These are phyloP conservation scores for Ustilago xerochloae DNA, from an alignment of 1,284 basidiomycete species.

Conservation along the genomic window DNA sequence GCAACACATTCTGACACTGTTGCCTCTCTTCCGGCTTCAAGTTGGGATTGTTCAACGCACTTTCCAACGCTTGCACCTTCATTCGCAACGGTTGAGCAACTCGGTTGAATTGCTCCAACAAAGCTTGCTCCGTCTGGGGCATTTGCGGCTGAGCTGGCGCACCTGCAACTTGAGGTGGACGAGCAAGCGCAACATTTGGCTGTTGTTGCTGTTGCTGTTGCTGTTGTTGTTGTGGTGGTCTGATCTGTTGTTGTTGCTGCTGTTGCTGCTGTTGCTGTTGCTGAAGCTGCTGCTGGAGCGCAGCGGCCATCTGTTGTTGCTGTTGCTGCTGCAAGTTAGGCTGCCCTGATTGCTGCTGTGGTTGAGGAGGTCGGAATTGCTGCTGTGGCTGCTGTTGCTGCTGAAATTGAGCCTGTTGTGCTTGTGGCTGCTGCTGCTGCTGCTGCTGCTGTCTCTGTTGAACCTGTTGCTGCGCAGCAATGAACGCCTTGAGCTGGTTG, in stretches of 20 bases:
- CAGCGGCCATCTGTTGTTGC: slow-evolving; percentile 39
- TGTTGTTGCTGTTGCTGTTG: slow-evolving; percentile 31
- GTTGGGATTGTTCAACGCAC: slow-evolving; percentile 43
- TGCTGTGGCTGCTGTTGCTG: slow-evolving; percentile 25
- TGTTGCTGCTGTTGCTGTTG: slow-evolving; percentile 21
- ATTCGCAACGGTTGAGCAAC: slow-evolving; percentile 55
- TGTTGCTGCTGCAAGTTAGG: slow-evolving; percentile 40
- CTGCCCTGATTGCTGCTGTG: slow-evolving; percentile 36
- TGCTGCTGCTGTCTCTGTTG: slow-evolving; percentile 24
- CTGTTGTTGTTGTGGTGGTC: slow-evolving; percentile 10
- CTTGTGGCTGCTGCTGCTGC: slow-evolving; percentile 26
- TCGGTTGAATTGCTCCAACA: slow-evolving; percentile 59
- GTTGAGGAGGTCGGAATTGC: slow-evolving; percentile 8
- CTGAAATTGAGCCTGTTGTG: slow-evolving; percentile 17
- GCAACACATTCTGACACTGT: slow-evolving; percentile 54
- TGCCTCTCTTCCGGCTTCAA: slow-evolving; percentile 57
- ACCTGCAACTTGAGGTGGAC: slow-evolving; percentile 19
- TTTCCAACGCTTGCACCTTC: slow-evolving; percentile 56
- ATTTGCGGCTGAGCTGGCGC: slow-evolving; percentile 31
- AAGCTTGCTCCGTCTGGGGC: slow-evolving; percentile 52
- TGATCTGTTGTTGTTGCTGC: slow-evolving; percentile 13
- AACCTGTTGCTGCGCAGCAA: slow-evolving; percentile 43
- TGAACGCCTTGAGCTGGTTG: slow-evolving; percentile 50
- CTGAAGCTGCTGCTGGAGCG: slow-evolving; percentile 24
- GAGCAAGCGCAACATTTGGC: slow-evolving; percentile 8